A percentile compares a stretch with the other conserved stretches of the same genome.
These are phyloP conservation scores for Warburgia ugandensis DNA, from an alignment of 164 flowering plant genomes.

Conservation along the genomic window DNA sequence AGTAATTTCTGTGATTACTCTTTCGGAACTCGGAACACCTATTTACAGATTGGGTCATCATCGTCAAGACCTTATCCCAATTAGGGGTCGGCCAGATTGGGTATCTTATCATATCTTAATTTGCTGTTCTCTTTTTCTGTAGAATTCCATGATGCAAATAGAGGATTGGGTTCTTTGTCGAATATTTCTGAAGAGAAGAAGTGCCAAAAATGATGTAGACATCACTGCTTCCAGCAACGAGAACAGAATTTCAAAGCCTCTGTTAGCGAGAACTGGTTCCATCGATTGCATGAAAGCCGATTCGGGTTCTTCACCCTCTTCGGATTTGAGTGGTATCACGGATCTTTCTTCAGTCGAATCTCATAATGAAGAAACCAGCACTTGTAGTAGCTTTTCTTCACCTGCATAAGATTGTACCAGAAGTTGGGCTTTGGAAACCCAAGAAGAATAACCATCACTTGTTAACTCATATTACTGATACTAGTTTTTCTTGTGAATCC, in stretches of 20 bases:
- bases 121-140: conserved; percentile 2
- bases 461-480: too few relatives aligned
- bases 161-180: conserved; percentile 62
- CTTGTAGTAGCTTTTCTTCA: conserved; percentile 10
- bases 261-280: conserved; percentile 8
- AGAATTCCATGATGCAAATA: conserved; percentile 19
- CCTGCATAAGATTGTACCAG: too few relatives aligned
- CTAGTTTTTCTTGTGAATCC: too few relatives aligned
- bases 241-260: conserved; percentile 2
- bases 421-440: too few relatives aligned
- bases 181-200: conserved; percentile 40
- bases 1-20: too few relatives aligned
- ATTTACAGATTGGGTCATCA: neutral
- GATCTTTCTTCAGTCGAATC: conserved; percentile 26
- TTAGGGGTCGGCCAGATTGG: neutral
- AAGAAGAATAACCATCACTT: neutral
- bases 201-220: conserved; percentile 7
- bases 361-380: conserved; percentile 26
- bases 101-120: neutral
- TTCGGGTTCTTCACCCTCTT: conserved; percentile 22
- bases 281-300: conserved; percentile 22
- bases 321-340: conserved; percentile 26
- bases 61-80: too few relatives aligned
- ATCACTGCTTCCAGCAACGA: conserved; percentile 7
- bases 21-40: too few relatives aligned